Evolutionary conservation across 768 basidiomycete genomes (phyloP), one percentile per base, ranked within the genome.

Genomic region (Hemileccinum impolitum): DNA sequence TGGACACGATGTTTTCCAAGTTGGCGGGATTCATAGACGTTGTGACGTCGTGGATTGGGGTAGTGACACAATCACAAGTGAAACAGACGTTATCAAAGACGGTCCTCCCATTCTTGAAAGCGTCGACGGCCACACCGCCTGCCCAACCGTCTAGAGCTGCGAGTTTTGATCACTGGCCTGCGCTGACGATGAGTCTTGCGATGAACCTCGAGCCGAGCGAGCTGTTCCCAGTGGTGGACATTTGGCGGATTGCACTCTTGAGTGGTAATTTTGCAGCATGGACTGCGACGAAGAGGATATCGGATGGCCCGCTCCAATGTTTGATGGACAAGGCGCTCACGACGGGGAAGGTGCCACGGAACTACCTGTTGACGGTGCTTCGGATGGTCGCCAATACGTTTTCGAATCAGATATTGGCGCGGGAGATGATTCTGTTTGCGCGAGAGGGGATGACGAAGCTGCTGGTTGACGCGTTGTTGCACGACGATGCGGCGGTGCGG

Each of bases 171-270:
- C 58, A 67, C 3, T 88, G 81, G 81, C 63, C 75, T 1, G 67
- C 72, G 12, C 70, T 72, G 3, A 82, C 81, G 4, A 59, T 55
- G 6, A 58, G 66, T 1, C 66, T 91, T 2, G 61, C 64, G 0
- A 49, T 63, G 10, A 70, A 68, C 3, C 77, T 94, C 1, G 74
- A 79, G 0, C 47, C 73, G 0, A 72, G 75, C 9, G 71, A 79
- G 34, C 72, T 91, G 26, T 95, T 94, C 71, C 92, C 93, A 0
- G 62, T 94, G 5, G 77, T 84, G 11, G 93, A 95, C 60, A 73
- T 94, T 55, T 89, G 90, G 85, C 76, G 91, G 1, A 74, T 94
- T 10, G 85, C 84, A 0, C 63, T 90, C 15, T 77, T 94, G 18
- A 84, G 90, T 63, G 71, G 76, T 0, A 61, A 74, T 1, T 77